Conservation (phyloP, 768 basidiomycete species). For the Mycena vitilis region DNA sequence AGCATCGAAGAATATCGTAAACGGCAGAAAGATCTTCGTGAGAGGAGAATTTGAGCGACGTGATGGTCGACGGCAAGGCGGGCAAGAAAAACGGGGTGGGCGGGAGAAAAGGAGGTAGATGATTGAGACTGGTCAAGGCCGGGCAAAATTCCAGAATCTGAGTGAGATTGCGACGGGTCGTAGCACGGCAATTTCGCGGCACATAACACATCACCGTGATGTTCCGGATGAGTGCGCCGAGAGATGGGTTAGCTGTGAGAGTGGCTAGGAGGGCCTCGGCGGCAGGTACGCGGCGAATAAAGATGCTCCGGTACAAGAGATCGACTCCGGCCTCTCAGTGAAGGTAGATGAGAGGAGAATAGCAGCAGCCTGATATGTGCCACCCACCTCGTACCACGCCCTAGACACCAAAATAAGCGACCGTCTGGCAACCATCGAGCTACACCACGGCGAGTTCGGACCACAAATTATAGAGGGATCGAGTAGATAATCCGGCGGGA, state of each 20-base stretch:
- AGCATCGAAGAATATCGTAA: background rate
- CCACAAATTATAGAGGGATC: background rate
- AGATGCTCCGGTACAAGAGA: slow-evolving; percentile 3
- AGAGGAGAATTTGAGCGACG: background rate
- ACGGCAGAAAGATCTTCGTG: background rate
- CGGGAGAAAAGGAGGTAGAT: background rate
- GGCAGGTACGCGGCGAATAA: background rate
- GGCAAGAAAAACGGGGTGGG: background rate
- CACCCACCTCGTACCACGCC: background rate
- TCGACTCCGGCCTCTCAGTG: slow-evolving; percentile 1
- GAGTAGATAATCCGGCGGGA: background rate
- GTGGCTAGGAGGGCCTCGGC: background rate
- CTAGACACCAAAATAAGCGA: background rate
- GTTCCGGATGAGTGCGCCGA: background rate
- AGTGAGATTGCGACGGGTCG: background rate
- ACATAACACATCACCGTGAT: slow-evolving; percentile 1
- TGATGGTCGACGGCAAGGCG: background rate
- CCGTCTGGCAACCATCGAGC: background rate
- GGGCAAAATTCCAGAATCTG: background rate
- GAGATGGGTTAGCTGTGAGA: background rate
- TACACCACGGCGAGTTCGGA: slow-evolving; percentile 7
- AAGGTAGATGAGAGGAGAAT: background rate
- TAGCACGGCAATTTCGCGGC: background rate
- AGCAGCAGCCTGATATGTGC: background rate
- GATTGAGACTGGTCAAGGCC: background rate